These are phyloP conservation scores for Cyanophora paradoxa DNA, from an alignment of 78 protist genomes.

Conservation along the genomic window DNA sequence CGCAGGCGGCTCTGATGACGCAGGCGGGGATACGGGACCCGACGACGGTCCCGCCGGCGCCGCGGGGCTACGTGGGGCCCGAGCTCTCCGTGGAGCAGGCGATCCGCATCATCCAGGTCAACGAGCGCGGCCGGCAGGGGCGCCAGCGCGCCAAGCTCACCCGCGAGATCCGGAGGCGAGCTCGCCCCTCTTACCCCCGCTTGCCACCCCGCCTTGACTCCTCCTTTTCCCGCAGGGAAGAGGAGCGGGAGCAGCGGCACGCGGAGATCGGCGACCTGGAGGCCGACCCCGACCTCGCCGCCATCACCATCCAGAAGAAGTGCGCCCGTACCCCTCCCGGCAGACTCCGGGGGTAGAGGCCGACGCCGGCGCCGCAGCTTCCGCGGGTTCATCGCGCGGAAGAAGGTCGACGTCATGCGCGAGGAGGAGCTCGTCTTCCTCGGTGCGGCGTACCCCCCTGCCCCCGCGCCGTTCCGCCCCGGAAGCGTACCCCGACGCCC, in stretches of 20 bases:
- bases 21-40: too few species aligned
- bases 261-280: constrained; percentile 22
- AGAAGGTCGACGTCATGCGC: constrained; percentile 1
- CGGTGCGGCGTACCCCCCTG: constrained; percentile 24
- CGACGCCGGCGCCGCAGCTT: neutral
- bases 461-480: neutral
- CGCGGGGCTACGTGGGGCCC: too few species aligned
- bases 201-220: neutral
- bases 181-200: neutral
- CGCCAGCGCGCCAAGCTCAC: constrained; percentile 34
- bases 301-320: constrained; percentile 16
- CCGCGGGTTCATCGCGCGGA: constrained; percentile 24
- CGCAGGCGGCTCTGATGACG: too few species aligned
- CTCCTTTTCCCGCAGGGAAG: too few species aligned
- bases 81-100: constrained; percentile 22
- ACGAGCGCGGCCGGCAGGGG: constrained; percentile 62
- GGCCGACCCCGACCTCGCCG: constrained; percentile 34
- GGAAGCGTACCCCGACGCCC: neutral
- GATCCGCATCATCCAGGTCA: constrained; percentile 28
- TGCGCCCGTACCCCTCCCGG: constrained; percentile 16
- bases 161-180: neutral
- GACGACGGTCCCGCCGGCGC: too few species aligned
- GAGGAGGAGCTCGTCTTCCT: constrained; percentile 50
- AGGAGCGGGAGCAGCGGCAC: constrained; percentile 20
- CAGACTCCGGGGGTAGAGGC: neutral